Conservation (phyloP, 1,139 yeast genomes). For the Scheffersomyces quercinus region DNA sequence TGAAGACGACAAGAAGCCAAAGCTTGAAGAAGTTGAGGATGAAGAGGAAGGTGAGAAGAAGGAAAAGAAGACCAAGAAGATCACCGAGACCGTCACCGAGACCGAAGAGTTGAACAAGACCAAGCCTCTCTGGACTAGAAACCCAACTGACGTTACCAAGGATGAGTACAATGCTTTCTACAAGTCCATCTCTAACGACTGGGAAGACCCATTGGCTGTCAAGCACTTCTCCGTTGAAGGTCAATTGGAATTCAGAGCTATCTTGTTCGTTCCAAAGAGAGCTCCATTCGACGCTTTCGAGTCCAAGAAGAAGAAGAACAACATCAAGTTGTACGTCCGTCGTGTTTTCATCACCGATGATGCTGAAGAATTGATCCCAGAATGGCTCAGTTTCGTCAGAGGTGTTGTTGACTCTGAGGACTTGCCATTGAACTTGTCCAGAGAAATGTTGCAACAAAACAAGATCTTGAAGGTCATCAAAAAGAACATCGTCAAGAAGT, state of each 20-base stretch:
- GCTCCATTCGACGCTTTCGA: constrained; percentile 99
- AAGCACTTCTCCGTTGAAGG: constrained; percentile 99
- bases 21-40: constrained; percentile 72
- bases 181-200: constrained; percentile 98
- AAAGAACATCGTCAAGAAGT: constrained; percentile 98
- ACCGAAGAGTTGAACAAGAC: constrained; percentile 98
- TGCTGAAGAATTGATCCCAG: constrained; percentile 98
- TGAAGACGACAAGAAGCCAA: constrained; percentile 53
- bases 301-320: constrained; percentile 97
- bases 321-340: constrained; percentile 98
- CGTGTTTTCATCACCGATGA: constrained; percentile 99
- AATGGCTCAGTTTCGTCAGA: constrained; percentile 95
- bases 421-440: constrained; percentile 98
- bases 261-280: constrained; percentile 96
- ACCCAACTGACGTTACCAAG: constrained; percentile 95
- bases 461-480: constrained; percentile 99
- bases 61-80: constrained; percentile 71
- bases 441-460: constrained; percentile 99
- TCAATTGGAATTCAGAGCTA: constrained; percentile 99
- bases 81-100: constrained; percentile 85
- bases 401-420: constrained; percentile 99
- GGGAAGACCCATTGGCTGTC: constrained; percentile 99
- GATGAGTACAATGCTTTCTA: constrained; percentile 99
- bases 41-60: constrained; percentile 65
- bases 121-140: constrained; percentile 99